Percentiles rank a stretch among this genome's conserved stretches.
Evolutionary conservation across 1,284 basidiomycete species (phyloP).

Genomic region (Megacollybia platyphylla): DNA sequence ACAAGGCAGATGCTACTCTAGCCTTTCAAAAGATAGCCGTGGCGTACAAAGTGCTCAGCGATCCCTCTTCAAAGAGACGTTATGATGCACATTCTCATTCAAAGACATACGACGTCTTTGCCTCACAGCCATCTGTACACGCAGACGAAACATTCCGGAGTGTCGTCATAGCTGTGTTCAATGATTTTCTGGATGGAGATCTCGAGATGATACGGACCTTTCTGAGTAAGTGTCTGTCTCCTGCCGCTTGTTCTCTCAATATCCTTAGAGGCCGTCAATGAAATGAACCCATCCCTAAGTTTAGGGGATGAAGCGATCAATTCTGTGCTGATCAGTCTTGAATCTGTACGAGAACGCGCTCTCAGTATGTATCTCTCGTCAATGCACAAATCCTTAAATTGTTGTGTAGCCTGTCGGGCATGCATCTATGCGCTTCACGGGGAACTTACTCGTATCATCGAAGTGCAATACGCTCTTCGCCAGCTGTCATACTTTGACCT

Average conservation of each 20-base stretch:
- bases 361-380: constrained; percentile 33
- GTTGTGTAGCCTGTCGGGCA: constrained; percentile 54
- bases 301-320: constrained; percentile 65
- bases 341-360: constrained; percentile 53
- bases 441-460: constrained; percentile 62
- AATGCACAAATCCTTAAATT: neutral
- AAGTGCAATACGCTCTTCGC: constrained; percentile 67
- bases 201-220: constrained; percentile 68
- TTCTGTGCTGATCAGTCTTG: constrained; percentile 46
- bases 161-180: constrained; percentile 63
- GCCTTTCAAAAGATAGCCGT: constrained; percentile 81
- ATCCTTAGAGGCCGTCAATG: constrained; percentile 50
- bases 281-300: constrained; percentile 57
- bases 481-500: constrained; percentile 71
- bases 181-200: constrained; percentile 77
- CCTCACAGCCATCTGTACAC: constrained; percentile 32
- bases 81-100: constrained; percentile 51
- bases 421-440: constrained; percentile 65
- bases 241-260: neutral
- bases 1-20: constrained; percentile 61
- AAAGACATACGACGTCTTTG: constrained; percentile 39
- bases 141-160: constrained; percentile 70
- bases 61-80: constrained; percentile 50
- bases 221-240: constrained; percentile 38
- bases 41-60: constrained; percentile 71